Conservation (phyloP, 805 yeast genomes). For the Maudiozyma saulgeensis region DNA sequence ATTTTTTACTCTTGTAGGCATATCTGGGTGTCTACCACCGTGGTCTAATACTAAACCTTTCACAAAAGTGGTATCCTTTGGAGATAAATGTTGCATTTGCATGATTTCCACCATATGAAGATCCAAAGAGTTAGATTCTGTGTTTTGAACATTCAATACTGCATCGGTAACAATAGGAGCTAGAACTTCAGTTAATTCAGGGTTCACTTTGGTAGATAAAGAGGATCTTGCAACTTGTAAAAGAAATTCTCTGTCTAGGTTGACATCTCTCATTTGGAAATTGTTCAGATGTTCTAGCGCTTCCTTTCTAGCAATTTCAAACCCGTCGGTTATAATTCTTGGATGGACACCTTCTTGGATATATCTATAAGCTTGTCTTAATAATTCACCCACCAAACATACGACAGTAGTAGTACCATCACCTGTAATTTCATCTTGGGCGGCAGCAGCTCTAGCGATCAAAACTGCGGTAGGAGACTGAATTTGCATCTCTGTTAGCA, state of each 20-base stretch:
- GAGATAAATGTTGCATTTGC: slow-evolving; percentile 92
- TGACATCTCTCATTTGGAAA: slow-evolving; percentile 41
- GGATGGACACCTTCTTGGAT: slow-evolving; percentile 94
- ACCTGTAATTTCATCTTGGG: slow-evolving; percentile 98
- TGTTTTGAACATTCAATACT: slow-evolving; percentile 63
- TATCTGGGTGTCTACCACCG: slow-evolving; percentile 98
- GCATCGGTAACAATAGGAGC: slow-evolving; percentile 97
- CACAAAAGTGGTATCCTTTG: slow-evolving; percentile 72
- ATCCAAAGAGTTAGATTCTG: slow-evolving; percentile 49
- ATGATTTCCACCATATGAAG: slow-evolving; percentile 96
- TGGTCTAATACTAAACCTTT: slow-evolving; percentile 92
- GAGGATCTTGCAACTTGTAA: slow-evolving; percentile 89
- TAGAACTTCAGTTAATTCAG: slow-evolving; percentile 66
- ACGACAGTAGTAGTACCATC: slow-evolving; percentile 98
- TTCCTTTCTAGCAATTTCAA: slow-evolving; percentile 78
- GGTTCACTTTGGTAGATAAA: slow-evolving; percentile 73
- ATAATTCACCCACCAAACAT: slow-evolving; percentile 83
- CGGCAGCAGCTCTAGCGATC: slow-evolving; percentile 96
- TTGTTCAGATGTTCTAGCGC: slow-evolving; percentile 58
- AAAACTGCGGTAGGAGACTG: slow-evolving; percentile 82
- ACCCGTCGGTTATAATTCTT: slow-evolving; percentile 87
- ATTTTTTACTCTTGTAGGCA: slow-evolving; percentile 83
- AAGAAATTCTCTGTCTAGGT: slow-evolving; percentile 76
- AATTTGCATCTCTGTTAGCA: slow-evolving; percentile 93
- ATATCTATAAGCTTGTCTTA: slow-evolving; percentile 89